Percentiles rank a stretch among this genome's conserved stretches.
Evolutionary conservation across 176 grass and related monocot genomes (phyloP).

Genomic region (Paspalum notatum): DNA sequence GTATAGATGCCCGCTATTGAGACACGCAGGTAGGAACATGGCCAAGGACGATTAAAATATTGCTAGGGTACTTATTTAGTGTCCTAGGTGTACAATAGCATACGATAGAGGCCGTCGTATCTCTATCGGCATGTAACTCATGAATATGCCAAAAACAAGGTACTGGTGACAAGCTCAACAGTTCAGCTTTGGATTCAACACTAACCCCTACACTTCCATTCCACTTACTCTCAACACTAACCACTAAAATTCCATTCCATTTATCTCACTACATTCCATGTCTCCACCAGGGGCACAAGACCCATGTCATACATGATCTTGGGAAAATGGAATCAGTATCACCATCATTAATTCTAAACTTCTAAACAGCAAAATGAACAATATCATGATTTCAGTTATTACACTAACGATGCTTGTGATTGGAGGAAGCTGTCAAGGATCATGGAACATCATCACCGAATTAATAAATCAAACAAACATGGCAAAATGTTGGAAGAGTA

Average conservation of each 20-base stretch:
- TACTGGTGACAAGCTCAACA: background rate
- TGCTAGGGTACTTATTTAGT: too few relatives aligned
- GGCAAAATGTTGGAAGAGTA: conserved; percentile 5
- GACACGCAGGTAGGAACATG: too few relatives aligned
- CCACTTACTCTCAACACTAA: too few relatives aligned
- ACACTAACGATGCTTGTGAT: background rate
- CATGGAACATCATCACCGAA: background rate
- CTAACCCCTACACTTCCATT: background rate
- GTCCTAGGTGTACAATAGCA: background rate
- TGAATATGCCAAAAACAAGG: background rate
- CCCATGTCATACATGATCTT: background rate
- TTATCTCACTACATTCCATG: background rate
- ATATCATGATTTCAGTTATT: background rate
- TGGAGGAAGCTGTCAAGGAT: background rate
- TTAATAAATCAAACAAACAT: background rate
- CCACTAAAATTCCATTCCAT: background rate
- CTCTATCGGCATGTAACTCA: background rate
- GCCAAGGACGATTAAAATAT: too few relatives aligned
- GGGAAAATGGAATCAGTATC: background rate
- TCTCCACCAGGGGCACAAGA: background rate
- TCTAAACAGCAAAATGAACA: background rate
- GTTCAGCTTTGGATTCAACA: background rate
- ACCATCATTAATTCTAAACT: background rate
- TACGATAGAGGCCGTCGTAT: background rate
- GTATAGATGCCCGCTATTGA: too few relatives aligned